phyloP scores from a whole-genome alignment of 2,329 filamentous ascomycete species.

The Colletotrichum camelliae region DNA sequence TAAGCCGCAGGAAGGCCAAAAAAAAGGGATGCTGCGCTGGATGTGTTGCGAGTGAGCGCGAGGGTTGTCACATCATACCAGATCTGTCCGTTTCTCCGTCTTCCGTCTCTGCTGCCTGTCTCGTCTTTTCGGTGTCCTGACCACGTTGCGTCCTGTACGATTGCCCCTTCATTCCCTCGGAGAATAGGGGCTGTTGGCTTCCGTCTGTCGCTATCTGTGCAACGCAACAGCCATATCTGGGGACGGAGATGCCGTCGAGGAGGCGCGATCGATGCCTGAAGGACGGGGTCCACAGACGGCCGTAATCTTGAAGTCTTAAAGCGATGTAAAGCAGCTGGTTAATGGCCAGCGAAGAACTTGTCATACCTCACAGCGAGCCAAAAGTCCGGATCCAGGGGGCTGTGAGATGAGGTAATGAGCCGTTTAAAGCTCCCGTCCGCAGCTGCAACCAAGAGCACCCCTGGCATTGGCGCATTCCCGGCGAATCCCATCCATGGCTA shows the following conservation, averaged over 20 bases:
- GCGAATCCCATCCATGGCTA: constrained; percentile 4
- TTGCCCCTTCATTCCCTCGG: neutral
- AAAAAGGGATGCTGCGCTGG: neutral
- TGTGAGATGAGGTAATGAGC: neutral
- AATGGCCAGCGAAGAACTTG: neutral
- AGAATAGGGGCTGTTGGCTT: neutral
- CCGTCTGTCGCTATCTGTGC: neutral
- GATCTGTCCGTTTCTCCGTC: constrained; percentile 4
- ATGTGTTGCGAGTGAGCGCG: neutral
- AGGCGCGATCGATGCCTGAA: neutral
- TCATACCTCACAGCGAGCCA: neutral
- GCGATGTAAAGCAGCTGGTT: neutral
- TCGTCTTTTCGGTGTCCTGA: neutral
- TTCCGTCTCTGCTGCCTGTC: neutral
- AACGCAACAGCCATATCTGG: neutral
- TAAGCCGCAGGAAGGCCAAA: neutral
- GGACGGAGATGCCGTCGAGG: neutral
- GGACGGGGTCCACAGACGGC: neutral
- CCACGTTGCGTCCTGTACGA: neutral
- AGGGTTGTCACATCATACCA: constrained; percentile 12
- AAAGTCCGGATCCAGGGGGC: neutral
- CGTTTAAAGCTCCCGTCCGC: neutral
- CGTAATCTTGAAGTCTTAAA: neutral
- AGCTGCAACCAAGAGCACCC: constrained; percentile 1
- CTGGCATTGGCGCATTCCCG: neutral